Base-by-base conservation (phyloP, 164 flowering plant genomes). In the Kingdonia uniflora region DNA sequence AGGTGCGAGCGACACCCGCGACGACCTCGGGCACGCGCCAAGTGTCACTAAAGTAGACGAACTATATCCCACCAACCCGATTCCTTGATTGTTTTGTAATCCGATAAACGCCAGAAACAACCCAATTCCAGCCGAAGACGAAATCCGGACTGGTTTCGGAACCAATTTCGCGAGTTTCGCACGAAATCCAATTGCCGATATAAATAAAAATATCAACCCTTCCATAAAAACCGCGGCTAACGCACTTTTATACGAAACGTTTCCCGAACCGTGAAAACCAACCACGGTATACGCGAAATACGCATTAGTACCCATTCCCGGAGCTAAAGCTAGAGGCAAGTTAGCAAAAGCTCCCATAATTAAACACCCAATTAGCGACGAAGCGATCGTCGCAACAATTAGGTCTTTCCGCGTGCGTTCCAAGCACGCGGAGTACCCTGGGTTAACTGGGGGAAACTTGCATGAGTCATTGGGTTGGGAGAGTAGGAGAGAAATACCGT, bases 71-170 rank as follows among this genome's bases (percentile, higher is more conserved):
- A 87, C 57, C 5, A 90, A 64, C 6, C 97, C 97, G 61, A 90
- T 65, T 1, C 97, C 97, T 51, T 86, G 79, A 47, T 75, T 80
- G 70, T 59, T 74, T 41, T 89, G 97, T 6, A 89, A 59, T 7
- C 97, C 97, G 52, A 89, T 84, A 45, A 89, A 89, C 1, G 97
- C 97, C 0, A 89, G 71, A 62, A 86, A 89, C 7, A 89, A 73
- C 11, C 97, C 97, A 69, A 89, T 86, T 8, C 97, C 97, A 12
- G 88, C 94, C n/a, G n/a, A n/a, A n/a, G n/a, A n/a, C n/a, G n/a
- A n/a, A n/a, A n/a, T n/a, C n/a, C n/a, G n/a, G n/a, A 89, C 85
- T 19, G 97, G 91, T 29, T 76, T 79, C 0, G 97, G 97, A 15
- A 89, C 71, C 44, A 89, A 67, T 52, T 80, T 86, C 0, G 94